A percentile compares a stretch with the other conserved stretches of the same genome.
These are phyloP conservation scores for Yamadazyma insecticola DNA, from an alignment of 805 yeast genomes.

Conservation along the genomic window DNA sequence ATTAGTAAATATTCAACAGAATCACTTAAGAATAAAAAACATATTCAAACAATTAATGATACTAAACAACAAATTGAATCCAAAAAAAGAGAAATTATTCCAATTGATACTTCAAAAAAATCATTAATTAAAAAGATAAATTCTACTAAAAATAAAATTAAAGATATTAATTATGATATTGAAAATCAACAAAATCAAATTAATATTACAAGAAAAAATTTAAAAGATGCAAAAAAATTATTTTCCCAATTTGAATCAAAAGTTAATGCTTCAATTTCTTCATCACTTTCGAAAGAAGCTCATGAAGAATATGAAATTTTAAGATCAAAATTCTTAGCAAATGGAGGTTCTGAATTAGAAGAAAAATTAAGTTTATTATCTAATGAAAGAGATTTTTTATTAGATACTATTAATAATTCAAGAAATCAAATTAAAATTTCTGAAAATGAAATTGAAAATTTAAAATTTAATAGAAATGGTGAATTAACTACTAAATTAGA, in stretches of 20 bases:
- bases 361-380: conserved; percentile 40
- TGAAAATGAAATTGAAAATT: conserved; percentile 33
- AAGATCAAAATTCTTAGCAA: conserved; percentile 51
- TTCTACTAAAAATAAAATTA: conserved; percentile 44
- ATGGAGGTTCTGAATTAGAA: conserved; percentile 55
- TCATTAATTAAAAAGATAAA: conserved; percentile 44
- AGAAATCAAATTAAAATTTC: conserved; percentile 30
- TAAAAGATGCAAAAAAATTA: conserved; percentile 36
- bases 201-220: conserved; percentile 40
- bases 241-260: conserved; percentile 27
- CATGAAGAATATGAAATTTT: conserved; percentile 54
- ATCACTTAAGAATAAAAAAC: conserved; percentile 37
- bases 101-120: conserved; percentile 54
- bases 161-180: conserved; percentile 48
- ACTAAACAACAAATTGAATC: conserved; percentile 39
- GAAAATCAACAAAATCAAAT: conserved; percentile 45
- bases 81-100: conserved; percentile 49
- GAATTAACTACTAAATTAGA: conserved; percentile 32
- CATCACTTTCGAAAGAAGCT: conserved; percentile 31
- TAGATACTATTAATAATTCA: conserved; percentile 19
- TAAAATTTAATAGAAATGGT: conserved; percentile 30
- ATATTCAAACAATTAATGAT: conserved; percentile 32
- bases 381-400: conserved; percentile 42
- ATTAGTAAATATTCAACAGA: conserved; percentile 44
- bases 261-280: conserved; percentile 11